Percentiles rank a stretch among this genome's conserved stretches.
Evolutionary conservation across 345 rosid genomes (phyloP).

Genomic region (Stellera chamaejasme): DNA sequence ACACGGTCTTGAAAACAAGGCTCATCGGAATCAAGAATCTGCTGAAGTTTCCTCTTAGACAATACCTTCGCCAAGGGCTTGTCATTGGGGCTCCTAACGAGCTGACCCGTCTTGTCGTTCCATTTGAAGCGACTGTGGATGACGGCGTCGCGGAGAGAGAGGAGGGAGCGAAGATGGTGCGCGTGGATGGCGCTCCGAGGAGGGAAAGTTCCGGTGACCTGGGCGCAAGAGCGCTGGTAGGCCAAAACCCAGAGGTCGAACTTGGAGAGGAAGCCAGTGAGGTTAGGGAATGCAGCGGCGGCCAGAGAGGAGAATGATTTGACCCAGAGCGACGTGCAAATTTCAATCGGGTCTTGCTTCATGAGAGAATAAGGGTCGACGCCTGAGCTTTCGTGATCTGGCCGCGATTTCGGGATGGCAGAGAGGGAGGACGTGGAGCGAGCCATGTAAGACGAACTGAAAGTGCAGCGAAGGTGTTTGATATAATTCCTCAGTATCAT

Average conservation of each 20-base stretch:
- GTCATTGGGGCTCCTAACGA: slow-evolving; percentile 64
- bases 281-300: slow-evolving; percentile 44
- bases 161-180: slow-evolving; percentile 55
- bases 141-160: slow-evolving; percentile 64
- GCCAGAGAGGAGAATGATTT: slow-evolving; percentile 79
- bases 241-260: slow-evolving; percentile 93
- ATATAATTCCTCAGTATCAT: slow-evolving; percentile 43
- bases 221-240: slow-evolving; percentile 81
- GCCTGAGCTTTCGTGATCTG: background rate
- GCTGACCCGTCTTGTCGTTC: slow-evolving; percentile 62
- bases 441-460: background rate
- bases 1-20: slow-evolving; percentile 85
- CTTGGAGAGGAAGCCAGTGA: slow-evolving; percentile 82
- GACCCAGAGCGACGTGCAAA: slow-evolving; percentile 78
- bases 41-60: slow-evolving; percentile 54
- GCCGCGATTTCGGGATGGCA: slow-evolving; percentile 9
- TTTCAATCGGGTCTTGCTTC: slow-evolving; percentile 74
- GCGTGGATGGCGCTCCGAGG: slow-evolving; percentile 74
- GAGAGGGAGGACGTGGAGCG: slow-evolving; percentile 34
- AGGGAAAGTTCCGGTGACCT: slow-evolving; percentile 82
- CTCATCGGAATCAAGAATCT: slow-evolving; percentile 35
- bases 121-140: slow-evolving; percentile 53
- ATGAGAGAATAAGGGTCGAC: slow-evolving; percentile 50
- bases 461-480: slow-evolving; percentile 51
- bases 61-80: slow-evolving; percentile 23